Evolutionary conservation across 202 grass and related monocot genomes (phyloP).

Genomic region (Digitaria exilis): DNA sequence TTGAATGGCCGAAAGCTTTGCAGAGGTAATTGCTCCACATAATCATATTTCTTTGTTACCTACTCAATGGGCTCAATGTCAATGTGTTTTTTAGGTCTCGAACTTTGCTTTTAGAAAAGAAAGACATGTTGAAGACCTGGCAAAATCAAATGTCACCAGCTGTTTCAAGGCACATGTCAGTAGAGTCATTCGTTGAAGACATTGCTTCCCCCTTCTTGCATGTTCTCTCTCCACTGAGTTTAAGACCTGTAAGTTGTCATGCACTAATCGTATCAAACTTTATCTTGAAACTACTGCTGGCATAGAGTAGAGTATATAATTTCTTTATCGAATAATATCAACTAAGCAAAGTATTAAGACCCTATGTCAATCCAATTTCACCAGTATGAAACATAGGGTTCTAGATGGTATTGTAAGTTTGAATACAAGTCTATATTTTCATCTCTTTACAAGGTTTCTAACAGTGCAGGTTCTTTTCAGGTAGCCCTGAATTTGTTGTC

Average conservation of each 20-base stretch:
- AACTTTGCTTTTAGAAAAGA: slow-evolving; percentile 79
- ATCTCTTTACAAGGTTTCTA: slow-evolving; percentile 37
- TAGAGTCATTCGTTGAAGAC: slow-evolving; percentile 87
- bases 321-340: no score
- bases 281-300: slow-evolving; percentile 1
- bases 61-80: slow-evolving; percentile 20
- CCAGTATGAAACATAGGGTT: slow-evolving; percentile 23
- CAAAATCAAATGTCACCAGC: slow-evolving; percentile 73
- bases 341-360: no score
- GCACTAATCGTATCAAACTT: slow-evolving; percentile 27
- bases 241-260: slow-evolving; percentile 80
- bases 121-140: slow-evolving; percentile 81
- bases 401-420: neutral
- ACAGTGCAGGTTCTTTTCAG: slow-evolving; percentile 49
- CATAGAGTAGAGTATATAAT: no score
- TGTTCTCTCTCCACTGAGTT: slow-evolving; percentile 75
- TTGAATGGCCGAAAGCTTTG: slow-evolving; percentile 94
- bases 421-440: slow-evolving; percentile 21
- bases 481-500: slow-evolving; percentile 82
- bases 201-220: slow-evolving; percentile 77
- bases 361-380: no score
- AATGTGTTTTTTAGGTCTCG: slow-evolving; percentile 58
- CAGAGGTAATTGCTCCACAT: slow-evolving; percentile 69
- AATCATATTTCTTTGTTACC: slow-evolving; percentile 13
- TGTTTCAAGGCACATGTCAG: slow-evolving; percentile 88